Conservation (phyloP, 1,284 basidiomycete species). For the Agaricales sp. region DNA sequence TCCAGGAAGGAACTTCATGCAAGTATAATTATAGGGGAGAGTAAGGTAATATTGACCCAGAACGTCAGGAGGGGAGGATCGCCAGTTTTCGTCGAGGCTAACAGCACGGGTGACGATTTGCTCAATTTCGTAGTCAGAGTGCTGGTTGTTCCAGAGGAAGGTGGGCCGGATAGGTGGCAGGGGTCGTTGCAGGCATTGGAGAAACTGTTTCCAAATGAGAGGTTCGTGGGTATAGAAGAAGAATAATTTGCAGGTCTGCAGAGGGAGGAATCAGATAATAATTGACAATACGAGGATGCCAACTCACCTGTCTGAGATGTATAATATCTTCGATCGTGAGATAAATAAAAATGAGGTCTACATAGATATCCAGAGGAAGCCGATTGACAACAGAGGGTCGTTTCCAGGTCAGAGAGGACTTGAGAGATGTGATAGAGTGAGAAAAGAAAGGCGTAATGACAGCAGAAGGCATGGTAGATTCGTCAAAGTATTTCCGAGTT, state of each 20-base stretch:
- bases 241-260: constrained; percentile 44
- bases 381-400: neutral
- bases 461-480: neutral
- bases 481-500: too few species aligned
- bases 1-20: constrained; percentile 56
- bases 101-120: constrained; percentile 50
- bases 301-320: neutral
- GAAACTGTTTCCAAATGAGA: constrained; percentile 57
- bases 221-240: constrained; percentile 56
- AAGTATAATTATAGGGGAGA: constrained; percentile 36
- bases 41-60: constrained; percentile 23
- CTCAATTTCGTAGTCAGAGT: constrained; percentile 50
- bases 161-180: constrained; percentile 58
- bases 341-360: neutral
- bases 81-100: constrained; percentile 51
- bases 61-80: constrained; percentile 25
- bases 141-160: constrained; percentile 29
- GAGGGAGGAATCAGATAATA: neutral
- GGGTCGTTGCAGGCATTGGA: constrained; percentile 39
- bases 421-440: neutral
- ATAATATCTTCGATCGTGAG: neutral
- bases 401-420: neutral
- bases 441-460: neutral
- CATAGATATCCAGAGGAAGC: neutral
- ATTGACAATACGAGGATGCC: neutral